Percentiles rank a stretch among this genome's conserved stretches.
Conservation (phyloP, 1,284 basidiomycete species). For the Malassezia nana region DNA sequence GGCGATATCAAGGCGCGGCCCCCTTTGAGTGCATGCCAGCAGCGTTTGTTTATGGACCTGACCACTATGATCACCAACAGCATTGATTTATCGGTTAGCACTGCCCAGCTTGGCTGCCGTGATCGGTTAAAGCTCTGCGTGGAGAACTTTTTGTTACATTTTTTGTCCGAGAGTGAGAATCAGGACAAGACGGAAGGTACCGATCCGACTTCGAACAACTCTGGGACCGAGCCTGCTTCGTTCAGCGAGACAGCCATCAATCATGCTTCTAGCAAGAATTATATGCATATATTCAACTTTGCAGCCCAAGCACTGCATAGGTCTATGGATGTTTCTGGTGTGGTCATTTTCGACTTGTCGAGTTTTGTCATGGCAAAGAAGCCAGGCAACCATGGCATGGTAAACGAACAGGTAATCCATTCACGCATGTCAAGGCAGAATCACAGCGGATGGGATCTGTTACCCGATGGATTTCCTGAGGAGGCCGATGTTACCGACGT, state of each 20-base stretch:
- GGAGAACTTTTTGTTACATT: neutral
- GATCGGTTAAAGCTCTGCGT: neutral
- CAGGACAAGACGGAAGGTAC: neutral
- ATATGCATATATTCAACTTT: constrained; percentile 62
- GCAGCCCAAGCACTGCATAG: constrained; percentile 77
- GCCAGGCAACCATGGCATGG: constrained; percentile 31
- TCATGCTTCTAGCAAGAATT: neutral
- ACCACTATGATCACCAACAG: neutral
- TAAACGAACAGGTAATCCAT: constrained; percentile 10
- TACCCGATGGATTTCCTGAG: neutral
- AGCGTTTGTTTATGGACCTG: neutral
- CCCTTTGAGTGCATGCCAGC: neutral
- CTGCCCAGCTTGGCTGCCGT: neutral
- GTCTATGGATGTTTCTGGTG: constrained; percentile 82
- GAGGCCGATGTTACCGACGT: constrained; percentile 15
- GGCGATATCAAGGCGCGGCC: neutral
- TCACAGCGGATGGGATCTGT: neutral
- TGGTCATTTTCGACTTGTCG: constrained; percentile 79
- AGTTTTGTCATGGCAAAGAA: constrained; percentile 55
- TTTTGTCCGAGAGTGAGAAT: neutral
- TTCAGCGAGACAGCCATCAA: neutral
- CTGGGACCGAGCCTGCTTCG: neutral
- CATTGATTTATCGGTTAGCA: neutral
- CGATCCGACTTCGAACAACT: neutral
- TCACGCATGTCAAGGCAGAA: neutral